A percentile compares a stretch with the other conserved stretches of the same genome.
These are phyloP conservation scores for Plasmopara viticola DNA, from an alignment of 352 stramenopile species.

Conservation along the genomic window DNA sequence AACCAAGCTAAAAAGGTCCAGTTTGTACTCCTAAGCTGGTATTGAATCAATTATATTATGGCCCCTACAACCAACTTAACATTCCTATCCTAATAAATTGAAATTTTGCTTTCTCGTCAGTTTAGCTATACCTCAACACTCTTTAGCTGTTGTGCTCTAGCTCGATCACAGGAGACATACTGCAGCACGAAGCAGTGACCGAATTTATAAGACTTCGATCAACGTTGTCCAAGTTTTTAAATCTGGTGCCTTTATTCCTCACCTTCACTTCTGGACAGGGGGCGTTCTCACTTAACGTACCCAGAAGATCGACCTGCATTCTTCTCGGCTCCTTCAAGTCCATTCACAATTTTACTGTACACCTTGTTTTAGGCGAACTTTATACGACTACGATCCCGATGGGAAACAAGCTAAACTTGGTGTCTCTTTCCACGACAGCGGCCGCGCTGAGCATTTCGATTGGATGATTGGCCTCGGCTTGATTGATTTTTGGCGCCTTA, in stretches of 20 bases:
- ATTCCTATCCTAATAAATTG: neutral
- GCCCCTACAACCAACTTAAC: conserved; percentile 4
- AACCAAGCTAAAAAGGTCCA: too few species aligned
- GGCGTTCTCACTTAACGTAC: neutral
- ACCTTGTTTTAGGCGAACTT: neutral
- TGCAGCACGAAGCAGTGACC: neutral
- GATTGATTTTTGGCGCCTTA: neutral
- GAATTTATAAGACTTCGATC: neutral
- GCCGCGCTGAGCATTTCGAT: neutral
- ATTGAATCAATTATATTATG: conserved; percentile 3
- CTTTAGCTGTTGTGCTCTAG: neutral
- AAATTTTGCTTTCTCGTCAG: neutral
- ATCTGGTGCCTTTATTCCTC: neutral
- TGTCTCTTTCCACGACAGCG: neutral
- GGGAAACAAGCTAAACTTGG: neutral
- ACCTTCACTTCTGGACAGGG: neutral
- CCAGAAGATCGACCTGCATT: neutral
- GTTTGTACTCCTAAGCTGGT: neutral
- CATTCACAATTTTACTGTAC: neutral
- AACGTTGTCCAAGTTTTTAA: neutral
- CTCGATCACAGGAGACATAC: neutral
- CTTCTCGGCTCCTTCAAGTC: neutral
- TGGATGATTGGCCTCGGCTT: neutral
- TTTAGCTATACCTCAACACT: neutral
- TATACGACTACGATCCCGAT: neutral